Conservation (phyloP, 2,329 filamentous ascomycete species). For the Colletotrichum horii region DNA sequence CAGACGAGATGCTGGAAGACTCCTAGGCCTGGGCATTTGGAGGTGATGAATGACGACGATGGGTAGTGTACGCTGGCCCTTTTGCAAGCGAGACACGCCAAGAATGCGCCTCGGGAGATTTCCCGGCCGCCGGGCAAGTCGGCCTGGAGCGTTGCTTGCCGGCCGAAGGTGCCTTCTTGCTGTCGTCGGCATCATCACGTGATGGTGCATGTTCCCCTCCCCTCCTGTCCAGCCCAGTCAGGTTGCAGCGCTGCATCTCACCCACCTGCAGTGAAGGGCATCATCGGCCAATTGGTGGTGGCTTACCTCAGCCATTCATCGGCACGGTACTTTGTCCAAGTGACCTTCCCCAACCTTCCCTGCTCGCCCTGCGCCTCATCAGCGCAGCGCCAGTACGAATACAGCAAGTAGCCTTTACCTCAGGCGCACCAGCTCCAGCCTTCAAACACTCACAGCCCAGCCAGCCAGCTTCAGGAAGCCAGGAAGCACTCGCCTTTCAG, state of each 20-base stretch:
- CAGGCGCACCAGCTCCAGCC: not conserved
- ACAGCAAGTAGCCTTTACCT: not conserved
- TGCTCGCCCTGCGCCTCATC: constrained; percentile 4
- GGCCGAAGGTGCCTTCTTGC: not conserved
- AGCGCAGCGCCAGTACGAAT: not conserved
- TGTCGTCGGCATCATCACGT: not conserved
- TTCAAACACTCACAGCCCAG: not conserved
- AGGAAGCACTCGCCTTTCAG: not conserved
- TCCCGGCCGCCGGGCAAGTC: not conserved
- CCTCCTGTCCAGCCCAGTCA: not conserved
- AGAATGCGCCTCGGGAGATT: not conserved
- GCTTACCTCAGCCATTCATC: constrained; percentile 7
- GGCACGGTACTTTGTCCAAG: constrained; percentile 10
- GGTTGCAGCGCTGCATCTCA: not conserved
- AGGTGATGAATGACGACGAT: constrained; percentile 1
- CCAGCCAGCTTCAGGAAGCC: not conserved
- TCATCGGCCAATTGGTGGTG: not conserved
- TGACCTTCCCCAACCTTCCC: not conserved
- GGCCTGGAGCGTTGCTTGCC: not conserved
- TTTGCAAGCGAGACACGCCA: not conserved
- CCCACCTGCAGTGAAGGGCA: not conserved
- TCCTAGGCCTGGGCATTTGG: not conserved
- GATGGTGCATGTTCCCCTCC: not conserved
- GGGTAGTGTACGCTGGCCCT: not conserved
- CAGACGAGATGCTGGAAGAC: not conserved